A percentile compares a stretch with the other conserved stretches of the same genome.
These are phyloP conservation scores for Arctium minus DNA, from an alignment of 129 eudicot genomes.

Conservation along the genomic window DNA sequence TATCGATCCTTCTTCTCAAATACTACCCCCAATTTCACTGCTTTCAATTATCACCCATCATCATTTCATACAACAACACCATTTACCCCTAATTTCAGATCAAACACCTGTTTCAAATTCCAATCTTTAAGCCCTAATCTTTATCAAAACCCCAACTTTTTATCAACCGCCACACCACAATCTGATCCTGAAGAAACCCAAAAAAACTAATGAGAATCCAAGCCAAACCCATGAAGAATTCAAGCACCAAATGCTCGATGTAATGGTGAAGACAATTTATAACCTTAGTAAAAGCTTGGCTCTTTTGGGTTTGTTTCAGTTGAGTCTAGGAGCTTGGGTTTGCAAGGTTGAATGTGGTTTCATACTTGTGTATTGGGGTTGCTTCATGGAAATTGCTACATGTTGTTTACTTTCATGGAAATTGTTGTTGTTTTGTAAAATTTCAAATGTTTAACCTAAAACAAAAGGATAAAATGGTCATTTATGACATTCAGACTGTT, in stretches of 20 bases:
- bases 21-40: too few species aligned
- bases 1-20: not conserved
- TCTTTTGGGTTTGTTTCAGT: slow-evolving; percentile 52
- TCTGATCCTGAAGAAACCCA: slow-evolving; percentile 29
- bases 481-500: too few species aligned
- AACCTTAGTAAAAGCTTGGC: slow-evolving; percentile 24
- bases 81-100: too few species aligned
- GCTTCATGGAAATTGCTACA: slow-evolving; percentile 45
- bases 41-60: too few species aligned
- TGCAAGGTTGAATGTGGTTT: slow-evolving; percentile 56
- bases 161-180: slow-evolving; percentile 37
- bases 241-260: slow-evolving; percentile 71
- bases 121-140: too few species aligned
- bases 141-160: too few species aligned
- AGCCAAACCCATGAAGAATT: slow-evolving; percentile 44
- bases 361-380: slow-evolving; percentile 60
- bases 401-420: too few species aligned
- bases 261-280: slow-evolving; percentile 56
- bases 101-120: too few species aligned
- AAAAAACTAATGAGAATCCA: slow-evolving; percentile 24
- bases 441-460: too few species aligned
- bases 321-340: slow-evolving; percentile 71
- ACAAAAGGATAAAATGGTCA: too few species aligned
- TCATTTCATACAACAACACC: too few species aligned
- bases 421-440: slow-evolving; percentile 35